Evolutionary conservation across 1,284 basidiomycete genomes (phyloP).

Genomic region (Blastosporella zonata): DNA sequence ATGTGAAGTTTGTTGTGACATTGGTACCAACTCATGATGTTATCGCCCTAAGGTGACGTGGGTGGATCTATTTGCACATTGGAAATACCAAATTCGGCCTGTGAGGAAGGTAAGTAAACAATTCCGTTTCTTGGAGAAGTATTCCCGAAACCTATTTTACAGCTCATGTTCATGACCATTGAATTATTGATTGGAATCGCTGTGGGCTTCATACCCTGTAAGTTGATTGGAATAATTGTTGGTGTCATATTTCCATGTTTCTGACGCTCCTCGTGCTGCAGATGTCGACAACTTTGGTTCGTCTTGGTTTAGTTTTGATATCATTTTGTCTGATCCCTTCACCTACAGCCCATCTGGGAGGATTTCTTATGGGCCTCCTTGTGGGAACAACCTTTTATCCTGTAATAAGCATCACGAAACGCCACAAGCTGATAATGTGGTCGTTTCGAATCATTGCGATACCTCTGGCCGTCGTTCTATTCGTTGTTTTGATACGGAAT

Average conservation of each 20-base stretch:
- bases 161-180: conserved; percentile 79
- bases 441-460: conserved; percentile 70
- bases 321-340: not conserved
- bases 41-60: conserved; percentile 53
- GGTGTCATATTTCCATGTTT: not conserved
- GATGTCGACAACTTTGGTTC: conserved; percentile 78
- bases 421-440: conserved; percentile 78
- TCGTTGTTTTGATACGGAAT: conserved; percentile 80
- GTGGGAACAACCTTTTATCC: conserved; percentile 84
- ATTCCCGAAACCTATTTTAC: not conserved
- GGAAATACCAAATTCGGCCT: conserved; percentile 84
- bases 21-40: conserved; percentile 1
- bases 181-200: conserved; percentile 85
- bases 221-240: conserved; percentile 26
- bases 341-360: conserved; percentile 67
- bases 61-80: conserved; percentile 91
- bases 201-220: conserved; percentile 81
- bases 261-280: conserved; percentile 25
- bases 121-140: not conserved
- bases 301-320: conserved; percentile 17
- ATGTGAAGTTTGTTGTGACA: conserved; percentile 20
- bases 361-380: conserved; percentile 82
- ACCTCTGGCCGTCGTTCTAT: conserved; percentile 75
- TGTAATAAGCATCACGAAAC: conserved; percentile 76
- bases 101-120: conserved; percentile 58